Base-by-base conservation (phyloP, 1,284 basidiomycete species). In the Fomitopsis betulina region DNA sequence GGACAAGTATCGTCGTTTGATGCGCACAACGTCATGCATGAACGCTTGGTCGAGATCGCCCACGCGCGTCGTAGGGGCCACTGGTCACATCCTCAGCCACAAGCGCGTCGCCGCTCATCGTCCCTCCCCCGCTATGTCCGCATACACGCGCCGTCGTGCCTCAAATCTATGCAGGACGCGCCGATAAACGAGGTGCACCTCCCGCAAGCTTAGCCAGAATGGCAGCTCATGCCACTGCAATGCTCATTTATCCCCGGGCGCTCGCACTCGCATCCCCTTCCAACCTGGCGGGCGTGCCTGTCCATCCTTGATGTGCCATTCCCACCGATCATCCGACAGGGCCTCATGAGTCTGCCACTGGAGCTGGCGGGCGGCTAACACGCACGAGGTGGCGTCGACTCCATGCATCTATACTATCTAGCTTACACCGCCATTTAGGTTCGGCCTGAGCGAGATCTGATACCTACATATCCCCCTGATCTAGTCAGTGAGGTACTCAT, bases 61-160 rank as follows among this genome's bases (percentile, higher is more conserved):
- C 32, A 39, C 35, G 53, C 35, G 30, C 10, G 9, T n/a, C 2
- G 17, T 27, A 12, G n/a, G 32, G 27, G 55, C 58, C 53, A 56
- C 1, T 60, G 57, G 49, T 60, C 59, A 49, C 35, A 37, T 23
- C 55, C 21, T 27, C 63, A 65, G 64, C 65, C 65, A 65, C 65
- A 60, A 59, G 60, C 65, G 65, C 62, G 65, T 65, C 54, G 17
- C 45, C 54, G 9, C 23, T 10, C 19, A 5, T 15, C 32, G 33
- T 38, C 43, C 4, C 17, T 38, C 21, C n/a, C 40, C 13, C 17
- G 7, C 13, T 3, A 30, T 39, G 4, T 39, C 45, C 30, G 45
- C 45, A 32, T 6, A 12, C n/a, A 32, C n/a, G 5, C 43, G 40
- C 40, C 25, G 9, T 27, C 3, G 21, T 43, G 42, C 25, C 17